Evolutionary conservation across 2,329 filamentous ascomycete genomes (phyloP), one percentile per base, ranked within the genome.

Genomic region (Helicocarpus griseus): DNA sequence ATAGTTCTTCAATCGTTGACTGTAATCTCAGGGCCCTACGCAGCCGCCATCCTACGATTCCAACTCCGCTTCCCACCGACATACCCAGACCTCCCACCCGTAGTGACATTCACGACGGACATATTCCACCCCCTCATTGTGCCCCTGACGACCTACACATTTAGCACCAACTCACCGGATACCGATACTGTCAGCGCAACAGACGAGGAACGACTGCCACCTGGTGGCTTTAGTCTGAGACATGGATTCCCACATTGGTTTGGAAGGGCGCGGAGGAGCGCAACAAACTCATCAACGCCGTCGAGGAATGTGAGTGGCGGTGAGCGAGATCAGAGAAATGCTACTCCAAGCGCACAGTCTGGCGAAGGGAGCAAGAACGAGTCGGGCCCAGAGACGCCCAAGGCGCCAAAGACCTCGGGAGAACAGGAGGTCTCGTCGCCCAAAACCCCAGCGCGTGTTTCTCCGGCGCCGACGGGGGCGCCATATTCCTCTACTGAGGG

Each of bases 201-300:
- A 1, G 89, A 95, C 60, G 83, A 88, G 31, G 87, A 94, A 64
- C 77, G 87, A 13, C 73, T 96, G 49, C 87, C 89, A 0, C 90
- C 91, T 0, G 93, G 91, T 1, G 87, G 89, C 0, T 95, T 96
- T 72, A 95, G 87, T 61, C 73, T 97, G 47, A 81, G 87, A 49
- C 87, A 96, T 72, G 91, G 89, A 13, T 97, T 97, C 65, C 88
- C 90, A 1, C 77, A 80, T 49, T 97, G 91, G 91, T 95, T 94
- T 66, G 79, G 81, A n/a, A 73, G 81, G 38, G 74, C 74, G 3
- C 74, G 70, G 47, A 70, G 74, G 54, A 74, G 68, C 38, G 65
- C 63, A 26, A 53, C 62, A 4, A 63, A 62, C 14, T 69, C 68
- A 1, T 57, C 55, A 49, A 56, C 62, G 38, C 67, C 62, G 41